phyloP scores from a whole-genome alignment of 257 asterid species.

The Plectranthus barbatus region DNA sequence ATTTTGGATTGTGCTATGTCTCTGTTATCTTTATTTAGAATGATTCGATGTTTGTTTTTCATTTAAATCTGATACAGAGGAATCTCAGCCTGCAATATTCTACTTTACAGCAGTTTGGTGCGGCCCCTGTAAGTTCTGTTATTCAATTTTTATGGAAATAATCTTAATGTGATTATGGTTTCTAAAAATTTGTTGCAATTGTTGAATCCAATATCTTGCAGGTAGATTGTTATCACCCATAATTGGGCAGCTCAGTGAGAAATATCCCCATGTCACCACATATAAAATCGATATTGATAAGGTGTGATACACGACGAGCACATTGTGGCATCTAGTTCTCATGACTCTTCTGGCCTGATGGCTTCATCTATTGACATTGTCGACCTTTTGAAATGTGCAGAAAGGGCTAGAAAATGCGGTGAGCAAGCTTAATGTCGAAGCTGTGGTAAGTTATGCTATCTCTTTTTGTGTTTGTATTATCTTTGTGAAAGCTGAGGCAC shows the following conservation, averaged over 20 bases:
- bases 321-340: constrained; percentile 1
- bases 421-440: constrained; percentile 48
- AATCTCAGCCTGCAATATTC: constrained; percentile 77
- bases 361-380: constrained; percentile 2
- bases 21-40: neutral
- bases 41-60: constrained; percentile 8
- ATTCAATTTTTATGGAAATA: neutral
- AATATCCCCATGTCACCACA: constrained; percentile 83
- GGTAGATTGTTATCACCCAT: constrained; percentile 81
- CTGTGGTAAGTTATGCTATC: constrained; percentile 54
- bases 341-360: neutral
- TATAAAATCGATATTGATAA: constrained; percentile 86
- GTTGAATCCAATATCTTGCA: constrained; percentile 19
- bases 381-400: constrained; percentile 41
- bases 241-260: constrained; percentile 72
- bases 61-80: constrained; percentile 45
- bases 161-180: neutral
- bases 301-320: constrained; percentile 28
- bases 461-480: neutral
- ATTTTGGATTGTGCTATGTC: neutral
- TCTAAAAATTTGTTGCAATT: neutral
- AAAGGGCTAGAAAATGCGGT: constrained; percentile 55
- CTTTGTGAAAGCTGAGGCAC: neutral
- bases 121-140: constrained; percentile 77
- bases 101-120: constrained; percentile 99